phyloP scores from a whole-genome alignment of 1,139 yeast species.

The Hyphopichia burtonii region DNA sequence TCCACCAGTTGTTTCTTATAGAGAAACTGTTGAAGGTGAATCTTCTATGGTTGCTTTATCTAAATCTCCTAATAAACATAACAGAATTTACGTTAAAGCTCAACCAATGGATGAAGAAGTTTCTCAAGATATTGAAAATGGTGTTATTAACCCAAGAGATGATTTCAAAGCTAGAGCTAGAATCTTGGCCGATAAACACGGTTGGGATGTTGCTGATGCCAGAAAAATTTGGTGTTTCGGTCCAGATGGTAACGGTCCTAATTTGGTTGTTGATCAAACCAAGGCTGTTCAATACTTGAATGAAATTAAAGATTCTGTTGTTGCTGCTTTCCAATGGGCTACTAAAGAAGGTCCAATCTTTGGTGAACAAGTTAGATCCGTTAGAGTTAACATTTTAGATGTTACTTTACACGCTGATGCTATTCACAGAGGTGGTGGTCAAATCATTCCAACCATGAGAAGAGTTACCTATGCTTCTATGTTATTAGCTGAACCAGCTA shows the following conservation, averaged over 20 bases:
- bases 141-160: slow-evolving; percentile 92
- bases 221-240: slow-evolving; percentile 99
- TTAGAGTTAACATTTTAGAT: slow-evolving; percentile 97
- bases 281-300: slow-evolving; percentile 99
- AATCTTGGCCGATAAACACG: slow-evolving; percentile 97
- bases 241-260: slow-evolving; percentile 99
- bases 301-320: slow-evolving; percentile 99
- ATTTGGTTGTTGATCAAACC: slow-evolving; percentile 98
- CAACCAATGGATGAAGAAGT: slow-evolving; percentile 95
- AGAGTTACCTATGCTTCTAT: slow-evolving; percentile 98
- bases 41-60: slow-evolving; percentile 96
- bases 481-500: slow-evolving; percentile 97
- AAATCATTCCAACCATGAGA: slow-evolving; percentile 99
- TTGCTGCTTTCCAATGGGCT: slow-evolving; percentile 99
- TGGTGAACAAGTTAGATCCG: slow-evolving; percentile 95
- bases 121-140: slow-evolving; percentile 86
- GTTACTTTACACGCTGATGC: slow-evolving; percentile 99
- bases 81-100: slow-evolving; percentile 98
- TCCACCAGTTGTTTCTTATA: slow-evolving; percentile 97
- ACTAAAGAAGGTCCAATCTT: slow-evolving; percentile 99
- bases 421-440: slow-evolving; percentile 99
- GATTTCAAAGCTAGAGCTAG: slow-evolving; percentile 99
- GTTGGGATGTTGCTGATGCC: slow-evolving; percentile 99
- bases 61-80: slow-evolving; percentile 99
- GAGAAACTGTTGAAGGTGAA: slow-evolving; percentile 95